phyloP scores from a whole-genome alignment of 352 stramenopile species.

The Porosira glacialis region DNA sequence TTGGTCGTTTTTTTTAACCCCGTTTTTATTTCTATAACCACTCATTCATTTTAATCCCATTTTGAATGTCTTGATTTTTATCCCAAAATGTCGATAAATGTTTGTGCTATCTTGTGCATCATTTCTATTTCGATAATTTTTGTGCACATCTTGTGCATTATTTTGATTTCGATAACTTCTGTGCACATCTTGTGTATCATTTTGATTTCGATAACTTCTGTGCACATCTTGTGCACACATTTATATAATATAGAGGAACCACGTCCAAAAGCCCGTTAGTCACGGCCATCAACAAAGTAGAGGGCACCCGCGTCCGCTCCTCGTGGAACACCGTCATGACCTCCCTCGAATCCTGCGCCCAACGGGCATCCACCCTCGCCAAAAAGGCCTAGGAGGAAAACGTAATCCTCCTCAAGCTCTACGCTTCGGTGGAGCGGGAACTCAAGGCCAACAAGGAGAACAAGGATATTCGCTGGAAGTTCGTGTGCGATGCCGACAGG shows the following conservation, averaged over 20 bases:
- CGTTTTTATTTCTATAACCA: too few relatives aligned
- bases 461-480: conserved; percentile 65
- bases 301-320: conserved; percentile 28
- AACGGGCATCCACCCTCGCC: conserved; percentile 27
- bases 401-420: conserved; percentile 46
- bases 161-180: too few relatives aligned
- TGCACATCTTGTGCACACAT: too few relatives aligned
- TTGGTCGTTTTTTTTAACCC: too few relatives aligned
- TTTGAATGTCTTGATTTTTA: too few relatives aligned
- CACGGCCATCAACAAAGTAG: conserved; percentile 22
- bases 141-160: too few relatives aligned
- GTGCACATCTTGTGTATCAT: too few relatives aligned
- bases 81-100: too few relatives aligned
- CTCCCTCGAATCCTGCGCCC: conserved; percentile 43
- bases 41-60: too few relatives aligned
- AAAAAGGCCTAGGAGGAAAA: conserved; percentile 32
- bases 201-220: conserved; percentile 25
- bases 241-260: too few relatives aligned
- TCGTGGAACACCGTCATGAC: conserved; percentile 41
- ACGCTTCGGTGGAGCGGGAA: conserved; percentile 39
- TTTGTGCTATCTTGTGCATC: too few relatives aligned
- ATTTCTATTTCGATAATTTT: too few relatives aligned
- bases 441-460: conserved; percentile 43
- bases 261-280: neutral
- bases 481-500: conserved; percentile 58